A percentile compares a stretch with the other conserved stretches of the same genome.
Conservation (phyloP, 2,329 filamentous ascomycete species). For the Exophiala mesophila region DNA sequence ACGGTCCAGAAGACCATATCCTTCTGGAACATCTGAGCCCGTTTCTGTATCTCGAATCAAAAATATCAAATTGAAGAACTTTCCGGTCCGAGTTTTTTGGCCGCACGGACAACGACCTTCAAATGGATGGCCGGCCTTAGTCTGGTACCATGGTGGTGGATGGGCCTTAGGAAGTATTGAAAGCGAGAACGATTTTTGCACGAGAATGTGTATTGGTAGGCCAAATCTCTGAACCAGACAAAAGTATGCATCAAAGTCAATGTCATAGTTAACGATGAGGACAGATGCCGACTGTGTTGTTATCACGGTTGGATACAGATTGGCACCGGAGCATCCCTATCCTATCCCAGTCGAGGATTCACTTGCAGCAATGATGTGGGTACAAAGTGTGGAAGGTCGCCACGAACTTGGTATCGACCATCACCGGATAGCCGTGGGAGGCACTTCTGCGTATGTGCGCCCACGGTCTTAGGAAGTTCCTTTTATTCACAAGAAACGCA, state of each 20-base stretch:
- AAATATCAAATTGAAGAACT: too few species aligned
- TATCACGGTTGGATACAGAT: constrained; percentile 31
- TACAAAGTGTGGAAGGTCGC: neutral
- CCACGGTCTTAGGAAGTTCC: neutral
- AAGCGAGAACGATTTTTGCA: constrained; percentile 46
- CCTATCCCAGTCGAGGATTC: too few species aligned
- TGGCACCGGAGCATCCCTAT: constrained; percentile 37
- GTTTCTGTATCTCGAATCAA: too few species aligned
- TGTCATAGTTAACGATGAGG: too few species aligned
- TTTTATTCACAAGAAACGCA: neutral
- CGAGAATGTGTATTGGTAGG: too few species aligned
- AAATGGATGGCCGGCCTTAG: constrained; percentile 49
- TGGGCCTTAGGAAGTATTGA: constrained; percentile 55
- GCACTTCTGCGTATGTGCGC: neutral
- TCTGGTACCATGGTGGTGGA: constrained; percentile 56
- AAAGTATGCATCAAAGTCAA: too few species aligned
- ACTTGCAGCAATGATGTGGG: too few species aligned
- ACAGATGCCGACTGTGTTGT: constrained; percentile 37
- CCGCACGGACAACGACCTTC: too few species aligned
- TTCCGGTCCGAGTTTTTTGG: too few species aligned
- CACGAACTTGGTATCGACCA: neutral
- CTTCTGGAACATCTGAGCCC: too few species aligned
- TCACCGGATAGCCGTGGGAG: neutral
- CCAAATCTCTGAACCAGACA: too few species aligned
- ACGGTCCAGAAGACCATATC: too few species aligned